Percentiles rank a stretch among this genome's conserved stretches.
These are phyloP conservation scores for Fusarium oxysporum DNA, from an alignment of 2,329 filamentous ascomycete species.

Conservation along the genomic window DNA sequence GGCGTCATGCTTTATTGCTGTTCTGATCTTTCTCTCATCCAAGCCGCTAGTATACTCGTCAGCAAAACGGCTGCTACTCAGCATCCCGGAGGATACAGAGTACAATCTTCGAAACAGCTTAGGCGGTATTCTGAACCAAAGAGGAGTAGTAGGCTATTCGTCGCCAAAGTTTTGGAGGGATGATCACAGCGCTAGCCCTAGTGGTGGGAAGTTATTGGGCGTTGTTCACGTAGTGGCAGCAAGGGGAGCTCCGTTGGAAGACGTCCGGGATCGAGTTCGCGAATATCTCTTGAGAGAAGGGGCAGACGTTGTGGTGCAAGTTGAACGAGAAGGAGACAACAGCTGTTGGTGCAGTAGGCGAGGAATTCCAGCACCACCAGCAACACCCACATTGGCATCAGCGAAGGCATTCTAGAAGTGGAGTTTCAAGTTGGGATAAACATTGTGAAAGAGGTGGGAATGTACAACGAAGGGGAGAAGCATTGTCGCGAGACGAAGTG, in stretches of 20 bases:
- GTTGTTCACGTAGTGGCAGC: slow-evolving; percentile 88
- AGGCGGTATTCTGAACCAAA: slow-evolving; percentile 82
- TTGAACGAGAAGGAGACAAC: slow-evolving; percentile 83
- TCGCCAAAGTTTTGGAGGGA: slow-evolving; percentile 95
- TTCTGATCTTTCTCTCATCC: slow-evolving; percentile 92
- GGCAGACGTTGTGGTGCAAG: slow-evolving; percentile 87
- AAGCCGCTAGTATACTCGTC: slow-evolving; percentile 88
- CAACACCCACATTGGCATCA: slow-evolving; percentile 48
- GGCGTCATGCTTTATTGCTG: slow-evolving; percentile 91
- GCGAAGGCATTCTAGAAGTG: slow-evolving; percentile 50
- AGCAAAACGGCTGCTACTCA: slow-evolving; percentile 84
- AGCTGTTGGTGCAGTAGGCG: slow-evolving; percentile 67
- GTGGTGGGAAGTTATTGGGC: slow-evolving; percentile 73
- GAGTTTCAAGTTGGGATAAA: slow-evolving; percentile 22
- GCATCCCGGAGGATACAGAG: slow-evolving; percentile 85
- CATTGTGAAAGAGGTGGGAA: slow-evolving; percentile 15
- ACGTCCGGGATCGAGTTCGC: slow-evolving; percentile 82
- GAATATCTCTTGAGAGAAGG: slow-evolving; percentile 76
- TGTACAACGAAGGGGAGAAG: slow-evolving; percentile 6
- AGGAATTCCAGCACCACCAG: slow-evolving; percentile 43
- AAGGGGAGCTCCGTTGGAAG: slow-evolving; percentile 78
- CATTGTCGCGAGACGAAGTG: not conserved
- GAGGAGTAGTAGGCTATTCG: slow-evolving; percentile 86
- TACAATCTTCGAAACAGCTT: slow-evolving; percentile 89
- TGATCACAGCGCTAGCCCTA: slow-evolving; percentile 65